Base-by-base conservation (phyloP, 2,329 filamentous ascomycete species). In the Ramichloridium luteum region DNA sequence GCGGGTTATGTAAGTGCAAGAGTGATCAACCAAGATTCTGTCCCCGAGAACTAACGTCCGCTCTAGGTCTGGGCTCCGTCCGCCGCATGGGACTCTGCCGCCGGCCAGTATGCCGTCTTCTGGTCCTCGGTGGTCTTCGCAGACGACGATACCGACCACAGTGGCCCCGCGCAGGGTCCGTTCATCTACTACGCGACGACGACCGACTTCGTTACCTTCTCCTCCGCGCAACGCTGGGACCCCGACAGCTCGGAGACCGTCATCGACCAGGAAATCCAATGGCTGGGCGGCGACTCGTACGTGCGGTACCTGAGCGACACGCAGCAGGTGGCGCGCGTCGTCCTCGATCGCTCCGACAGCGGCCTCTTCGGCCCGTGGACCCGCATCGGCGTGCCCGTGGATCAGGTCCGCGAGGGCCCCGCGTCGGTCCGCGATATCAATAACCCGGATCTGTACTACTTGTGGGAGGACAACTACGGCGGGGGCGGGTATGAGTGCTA, bases 41-140 rank as follows among this genome's bases (percentile, higher is more conserved):
- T n/a, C n/a, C n/a, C n/a, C n/a, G n/a, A n/a, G n/a, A n/a, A n/a
- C n/a, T n/a, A n/a, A n/a, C n/a, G n/a, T n/a, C n/a, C n/a, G n/a
- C n/a, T n/a, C n/a, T n/a, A n/a, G 68, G 66, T 70, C 0, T 73
- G 69, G 69, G 69, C 68, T 1, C 70, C 69, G 0, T 64, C 67
- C 30, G 68, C 68, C 0, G 62, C 72, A 31, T 72, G 62, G 60
- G 67, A 72, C 39, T 51, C 57, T 1, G 48, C 52, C 1, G 60
- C 62, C 43, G 44, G 48, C 11, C 55, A 61, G 26, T 68, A 63
- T 46, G 58, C 62, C 12, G 57, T 68, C 27, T 63, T 65, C 47
- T 69, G 65, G 66, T 54, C 66, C 0, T 58, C 58, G 4, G 28
- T 37, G 4, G 50, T 65, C 54, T 72, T 72, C 36, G 42, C 58